Evolutionary conservation across 805 yeast species (phyloP).

Genomic region (Metschnikowia picachoensis): DNA sequence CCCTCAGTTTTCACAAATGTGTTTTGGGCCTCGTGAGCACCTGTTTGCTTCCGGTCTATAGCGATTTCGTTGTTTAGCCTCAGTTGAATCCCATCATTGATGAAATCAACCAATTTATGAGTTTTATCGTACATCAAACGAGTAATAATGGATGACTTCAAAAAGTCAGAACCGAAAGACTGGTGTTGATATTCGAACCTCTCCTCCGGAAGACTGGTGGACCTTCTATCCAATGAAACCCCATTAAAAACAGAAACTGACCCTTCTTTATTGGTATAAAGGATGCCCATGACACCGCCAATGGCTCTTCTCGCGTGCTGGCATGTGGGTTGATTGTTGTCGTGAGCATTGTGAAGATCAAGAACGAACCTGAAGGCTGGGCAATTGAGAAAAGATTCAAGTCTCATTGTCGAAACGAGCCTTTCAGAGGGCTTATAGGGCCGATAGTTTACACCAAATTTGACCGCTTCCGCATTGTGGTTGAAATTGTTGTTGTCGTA

Average conservation of each 20-base stretch:
- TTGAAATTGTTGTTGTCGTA: slow-evolving; percentile 43
- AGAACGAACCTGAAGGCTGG: slow-evolving; percentile 42
- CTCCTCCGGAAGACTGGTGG: slow-evolving; percentile 47
- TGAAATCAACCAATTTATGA: slow-evolving; percentile 1
- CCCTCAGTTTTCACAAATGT: slow-evolving; percentile 36
- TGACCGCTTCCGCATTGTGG: slow-evolving; percentile 52
- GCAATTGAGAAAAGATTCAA: slow-evolving; percentile 43
- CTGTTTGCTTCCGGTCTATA: slow-evolving; percentile 28
- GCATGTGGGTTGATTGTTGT: slow-evolving; percentile 49
- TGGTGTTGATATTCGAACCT: slow-evolving; percentile 42
- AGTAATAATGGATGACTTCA: slow-evolving; percentile 33
- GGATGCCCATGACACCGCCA: slow-evolving; percentile 51
- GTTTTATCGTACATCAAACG: slow-evolving; percentile 21
- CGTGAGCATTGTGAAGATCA: slow-evolving; percentile 30
- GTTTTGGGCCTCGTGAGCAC: slow-evolving; percentile 16
- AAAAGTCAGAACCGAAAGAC: slow-evolving; percentile 30
- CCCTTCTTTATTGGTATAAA: slow-evolving; percentile 24
- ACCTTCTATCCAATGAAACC: slow-evolving; percentile 55
- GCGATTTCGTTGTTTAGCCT: slow-evolving; percentile 57
- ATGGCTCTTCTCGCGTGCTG: slow-evolving; percentile 52
- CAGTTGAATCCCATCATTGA: slow-evolving; percentile 41
- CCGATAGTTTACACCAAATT: slow-evolving; percentile 44
- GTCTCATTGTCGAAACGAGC: slow-evolving; percentile 42
- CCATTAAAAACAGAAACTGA: slow-evolving; percentile 44
- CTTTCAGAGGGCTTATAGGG: slow-evolving; percentile 49